Percentiles rank a stretch among this genome's conserved stretches.
phyloP scores from a whole-genome alignment of 2,329 filamentous ascomycete genomes.

The Stemphylium beticola region DNA sequence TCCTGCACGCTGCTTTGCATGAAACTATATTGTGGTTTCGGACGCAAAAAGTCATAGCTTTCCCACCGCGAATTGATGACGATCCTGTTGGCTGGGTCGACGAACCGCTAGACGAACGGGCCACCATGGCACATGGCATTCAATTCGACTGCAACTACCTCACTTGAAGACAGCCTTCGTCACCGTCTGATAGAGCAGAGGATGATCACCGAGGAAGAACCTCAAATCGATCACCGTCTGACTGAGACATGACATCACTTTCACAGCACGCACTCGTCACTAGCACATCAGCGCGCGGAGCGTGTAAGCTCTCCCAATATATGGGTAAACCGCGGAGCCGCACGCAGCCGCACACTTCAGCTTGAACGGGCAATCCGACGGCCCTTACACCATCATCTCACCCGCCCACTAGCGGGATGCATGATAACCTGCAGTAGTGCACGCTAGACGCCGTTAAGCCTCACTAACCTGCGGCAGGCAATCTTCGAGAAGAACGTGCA shows the following conservation, averaged over 20 bases:
- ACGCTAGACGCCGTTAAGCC: constrained; percentile 16
- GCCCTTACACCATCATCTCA: constrained; percentile 4
- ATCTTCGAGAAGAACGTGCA: constrained; percentile 8
- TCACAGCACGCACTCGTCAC: not conserved
- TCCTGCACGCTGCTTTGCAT: constrained; percentile 4
- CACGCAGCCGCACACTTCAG: constrained; percentile 8
- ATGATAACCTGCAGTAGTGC: constrained; percentile 15
- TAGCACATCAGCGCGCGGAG: not conserved
- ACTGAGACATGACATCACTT: constrained; percentile 1
- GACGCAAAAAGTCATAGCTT: not conserved
- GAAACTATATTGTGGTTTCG: not conserved
- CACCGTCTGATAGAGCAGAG: not conserved
- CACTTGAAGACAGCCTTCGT: not conserved
- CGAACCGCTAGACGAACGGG: constrained; percentile 1
- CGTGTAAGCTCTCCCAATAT: not conserved
- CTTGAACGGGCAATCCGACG: constrained; percentile 7
- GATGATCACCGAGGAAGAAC: not conserved
- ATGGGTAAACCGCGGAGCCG: constrained; percentile 15
- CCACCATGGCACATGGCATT: constrained; percentile 3
- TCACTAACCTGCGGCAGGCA: constrained; percentile 10
- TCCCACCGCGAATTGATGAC: not conserved
- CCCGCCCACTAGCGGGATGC: constrained; percentile 10
- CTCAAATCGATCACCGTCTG: not conserved
- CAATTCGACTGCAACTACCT: not conserved
- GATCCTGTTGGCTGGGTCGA: constrained; percentile 1